Percentiles rank a stretch among this genome's conserved stretches.
phyloP scores from a whole-genome alignment of 306 rosid genomes.

The Quercus variabilis region DNA sequence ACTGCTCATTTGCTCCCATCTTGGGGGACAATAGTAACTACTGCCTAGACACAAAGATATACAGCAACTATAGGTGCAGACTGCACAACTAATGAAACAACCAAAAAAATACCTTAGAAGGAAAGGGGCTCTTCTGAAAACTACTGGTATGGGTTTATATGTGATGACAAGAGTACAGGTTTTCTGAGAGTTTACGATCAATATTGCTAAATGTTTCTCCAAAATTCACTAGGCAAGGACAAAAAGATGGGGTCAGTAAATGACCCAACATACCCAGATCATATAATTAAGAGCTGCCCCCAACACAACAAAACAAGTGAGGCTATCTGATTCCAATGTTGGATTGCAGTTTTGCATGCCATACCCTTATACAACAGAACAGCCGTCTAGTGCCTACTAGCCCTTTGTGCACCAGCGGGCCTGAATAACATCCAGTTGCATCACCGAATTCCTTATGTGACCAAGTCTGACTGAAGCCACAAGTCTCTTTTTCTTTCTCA shows the following conservation, averaged over 20 bases:
- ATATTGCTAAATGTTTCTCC: neutral
- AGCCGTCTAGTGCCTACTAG: slow-evolving; percentile 2
- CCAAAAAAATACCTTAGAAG: neutral
- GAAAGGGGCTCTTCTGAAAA: neutral
- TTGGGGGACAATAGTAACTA: too few relatives aligned
- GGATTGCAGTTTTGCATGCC: slow-evolving; percentile 14
- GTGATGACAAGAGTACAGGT: neutral
- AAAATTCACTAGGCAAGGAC: neutral
- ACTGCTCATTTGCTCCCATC: too few relatives aligned
- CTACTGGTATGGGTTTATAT: neutral
- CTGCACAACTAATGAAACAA: neutral
- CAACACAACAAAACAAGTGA: slow-evolving; percentile 3
- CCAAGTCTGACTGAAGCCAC: slow-evolving; percentile 1
- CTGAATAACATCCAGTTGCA: neutral
- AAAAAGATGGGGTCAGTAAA: neutral
- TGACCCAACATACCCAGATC: neutral
- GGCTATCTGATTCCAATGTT: neutral
- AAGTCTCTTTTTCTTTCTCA: neutral
- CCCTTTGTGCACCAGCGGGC: slow-evolving; percentile 7
- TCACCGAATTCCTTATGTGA: neutral
- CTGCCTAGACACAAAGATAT: too few relatives aligned
- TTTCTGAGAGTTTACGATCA: neutral
- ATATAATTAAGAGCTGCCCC: slow-evolving; percentile 1
- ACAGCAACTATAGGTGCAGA: neutral
- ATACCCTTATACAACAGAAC: neutral